Evolutionary conservation across 1,284 basidiomycete species (phyloP), one percentile per base, ranked within the genome.

Genomic region (Ustilago cynodontis): DNA sequence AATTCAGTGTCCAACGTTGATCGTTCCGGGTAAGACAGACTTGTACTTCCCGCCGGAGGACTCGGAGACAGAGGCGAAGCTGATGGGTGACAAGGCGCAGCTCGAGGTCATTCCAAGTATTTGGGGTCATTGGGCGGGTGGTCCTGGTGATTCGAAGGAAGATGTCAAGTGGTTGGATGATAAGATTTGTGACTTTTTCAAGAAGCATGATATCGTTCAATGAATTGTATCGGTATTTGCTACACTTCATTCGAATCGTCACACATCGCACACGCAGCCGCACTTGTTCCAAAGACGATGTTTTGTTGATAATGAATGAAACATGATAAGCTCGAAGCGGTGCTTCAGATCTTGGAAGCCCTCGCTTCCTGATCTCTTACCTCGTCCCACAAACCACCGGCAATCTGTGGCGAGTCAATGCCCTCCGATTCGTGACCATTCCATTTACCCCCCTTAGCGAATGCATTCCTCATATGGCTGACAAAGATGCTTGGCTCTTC

Each of bases 11-110:
- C 62, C 66, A 26, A 65, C 61, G 24, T 56, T 80, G 29, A 71
- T 80, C 26, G 55, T 79, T 24, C 78, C 78, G 1, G 55, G 58
- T 3, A 69, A 65, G 61, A 74, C 74, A 5, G 74, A 77, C 41
- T n/a, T 80, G n/a, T 80, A 80, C 60, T 80, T 80, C 45, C 78
- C 78, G 13, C 78, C 78, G 2, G 78, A 78, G 37, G 78, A 80
- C 47, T 70, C 64, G 24, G 57, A 71, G 22, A 22, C 63, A 4
- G 77, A 80, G 43, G 59, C 60, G 0, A 68, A 39, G n/a, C 28
- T 70, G 14, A 79, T 80, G 52, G 78, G 67, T 0, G 52, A 65
- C 7, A 68, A 20, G 14, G 76, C 77, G 10, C 43, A 54, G 47
- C 22, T 80, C n/a, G 64, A 76, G 20, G 72, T 78, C 10, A 77